Percentiles rank a stretch among this genome's conserved stretches.
These are phyloP conservation scores for Nigrospora sphaerica DNA, from an alignment of 2,329 filamentous ascomycete species.

Conservation along the genomic window DNA sequence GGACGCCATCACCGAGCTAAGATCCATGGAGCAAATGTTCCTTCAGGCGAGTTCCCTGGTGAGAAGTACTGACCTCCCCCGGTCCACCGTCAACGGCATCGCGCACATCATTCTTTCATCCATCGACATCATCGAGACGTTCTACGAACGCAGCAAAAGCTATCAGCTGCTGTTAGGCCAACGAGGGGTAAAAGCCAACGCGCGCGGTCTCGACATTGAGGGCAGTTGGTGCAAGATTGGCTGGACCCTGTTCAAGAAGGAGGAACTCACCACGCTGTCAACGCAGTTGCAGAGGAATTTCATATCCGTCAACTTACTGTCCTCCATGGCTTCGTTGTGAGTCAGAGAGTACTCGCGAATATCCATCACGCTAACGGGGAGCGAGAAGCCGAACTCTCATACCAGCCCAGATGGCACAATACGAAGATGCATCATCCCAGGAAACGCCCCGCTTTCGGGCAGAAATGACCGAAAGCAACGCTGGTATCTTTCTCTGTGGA, in stretches of 20 bases:
- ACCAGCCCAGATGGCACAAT: neutral
- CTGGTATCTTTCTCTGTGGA: neutral
- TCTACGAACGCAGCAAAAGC: neutral
- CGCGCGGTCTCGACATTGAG: neutral
- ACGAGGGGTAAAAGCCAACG: neutral
- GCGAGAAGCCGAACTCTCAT: neutral
- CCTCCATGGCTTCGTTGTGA: slow-evolving; percentile 19
- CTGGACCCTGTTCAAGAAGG: slow-evolving; percentile 2
- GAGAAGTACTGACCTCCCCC: slow-evolving; percentile 4
- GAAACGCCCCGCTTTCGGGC: neutral
- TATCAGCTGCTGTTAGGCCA: neutral
- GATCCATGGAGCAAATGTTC: slow-evolving; percentile 10
- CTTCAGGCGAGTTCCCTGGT: slow-evolving; percentile 7
- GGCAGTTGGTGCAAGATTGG: slow-evolving; percentile 10
- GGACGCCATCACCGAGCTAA: slow-evolving; percentile 17
- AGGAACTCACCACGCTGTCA: neutral
- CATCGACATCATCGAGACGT: neutral
- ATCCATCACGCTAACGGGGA: neutral
- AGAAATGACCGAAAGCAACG: neutral
- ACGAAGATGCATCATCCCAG: neutral
- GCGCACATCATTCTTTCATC: neutral
- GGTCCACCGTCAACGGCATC: slow-evolving; percentile 1
- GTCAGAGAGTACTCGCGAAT: neutral
- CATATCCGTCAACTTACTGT: neutral
- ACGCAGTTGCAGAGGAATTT: neutral